Conservation (phyloP, 2,329 filamentous ascomycete species). For the Elsinoe perseae region DNA sequence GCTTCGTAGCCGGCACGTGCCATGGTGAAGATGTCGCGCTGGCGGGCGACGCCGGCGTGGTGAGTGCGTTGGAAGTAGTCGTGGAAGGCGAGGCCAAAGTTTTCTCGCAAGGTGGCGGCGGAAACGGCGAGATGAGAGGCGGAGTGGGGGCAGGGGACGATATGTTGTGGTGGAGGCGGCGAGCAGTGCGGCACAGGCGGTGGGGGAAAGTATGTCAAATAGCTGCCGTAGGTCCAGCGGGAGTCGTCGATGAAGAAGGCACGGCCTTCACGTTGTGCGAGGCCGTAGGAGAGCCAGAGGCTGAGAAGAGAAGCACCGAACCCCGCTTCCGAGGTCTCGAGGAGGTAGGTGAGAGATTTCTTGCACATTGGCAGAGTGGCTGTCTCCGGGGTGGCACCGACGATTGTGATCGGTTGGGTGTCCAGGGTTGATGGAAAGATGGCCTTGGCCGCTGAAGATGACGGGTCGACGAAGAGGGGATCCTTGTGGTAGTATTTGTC, state of each 20-base stretch:
- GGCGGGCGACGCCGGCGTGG: constrained; percentile 33
- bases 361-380: constrained; percentile 49
- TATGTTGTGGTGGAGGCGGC: constrained; percentile 64
- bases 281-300: constrained; percentile 75
- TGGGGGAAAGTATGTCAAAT: constrained; percentile 61
- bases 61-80: constrained; percentile 29
- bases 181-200: constrained; percentile 59
- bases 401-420: constrained; percentile 18
- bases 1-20: constrained; percentile 63
- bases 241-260: constrained; percentile 81
- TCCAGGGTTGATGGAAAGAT: constrained; percentile 46
- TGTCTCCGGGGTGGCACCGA: constrained; percentile 20
- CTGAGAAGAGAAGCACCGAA: constrained; percentile 69
- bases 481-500: constrained; percentile 28
- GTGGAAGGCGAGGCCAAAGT: constrained; percentile 55
- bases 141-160: constrained; percentile 70
- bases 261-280: constrained; percentile 65
- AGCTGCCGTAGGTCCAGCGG: constrained; percentile 72
- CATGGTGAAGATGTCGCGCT: constrained; percentile 57
- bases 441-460: constrained; percentile 60
- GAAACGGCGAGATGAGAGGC: constrained; percentile 70
- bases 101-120: constrained; percentile 55
- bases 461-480: neutral
- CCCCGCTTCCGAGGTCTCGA: constrained; percentile 67
- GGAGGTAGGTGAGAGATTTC: constrained; percentile 65